These are phyloP conservation scores for Starmerella scarabaei DNA, from an alignment of 805 yeast genomes.

Conservation along the genomic window DNA sequence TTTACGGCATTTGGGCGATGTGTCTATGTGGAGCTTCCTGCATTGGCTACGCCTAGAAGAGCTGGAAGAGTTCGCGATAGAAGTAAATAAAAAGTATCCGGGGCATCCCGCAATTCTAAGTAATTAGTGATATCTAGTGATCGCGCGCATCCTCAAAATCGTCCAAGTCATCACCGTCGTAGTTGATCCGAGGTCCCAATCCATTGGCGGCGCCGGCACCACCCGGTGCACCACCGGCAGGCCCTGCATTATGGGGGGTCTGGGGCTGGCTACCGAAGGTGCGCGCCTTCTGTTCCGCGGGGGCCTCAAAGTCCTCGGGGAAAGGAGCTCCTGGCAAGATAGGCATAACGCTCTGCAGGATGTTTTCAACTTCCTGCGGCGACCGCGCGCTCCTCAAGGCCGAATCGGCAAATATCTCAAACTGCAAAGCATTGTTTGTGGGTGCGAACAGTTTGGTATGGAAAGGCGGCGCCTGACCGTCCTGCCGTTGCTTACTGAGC, in stretches of 20 bases:
- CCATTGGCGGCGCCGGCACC: neutral
- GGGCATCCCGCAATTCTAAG: conserved; percentile 18
- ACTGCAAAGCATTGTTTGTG: conserved; percentile 41
- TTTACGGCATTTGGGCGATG: conserved; percentile 23
- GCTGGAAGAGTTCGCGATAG: neutral
- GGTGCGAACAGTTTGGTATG: conserved; percentile 64
- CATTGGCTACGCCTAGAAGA: conserved; percentile 5
- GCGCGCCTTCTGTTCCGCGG: conserved; percentile 55
- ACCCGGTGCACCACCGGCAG: conserved; percentile 2
- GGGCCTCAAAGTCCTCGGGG: conserved; percentile 50
- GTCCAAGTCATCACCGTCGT: conserved; percentile 17
- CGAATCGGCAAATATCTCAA: conserved; percentile 44
- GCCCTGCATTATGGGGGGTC: too few relatives aligned
- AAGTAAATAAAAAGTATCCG: conserved; percentile 2
- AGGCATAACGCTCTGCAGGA: conserved; percentile 57
- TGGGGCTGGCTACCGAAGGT: too few relatives aligned
- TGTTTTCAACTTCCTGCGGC: conserved; percentile 40
- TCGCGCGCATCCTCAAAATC: conserved; percentile 19
- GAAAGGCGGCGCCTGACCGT: conserved; percentile 52
- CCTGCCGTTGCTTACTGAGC: conserved; percentile 57
- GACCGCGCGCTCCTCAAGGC: conserved; percentile 33
- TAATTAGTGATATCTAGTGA: neutral
- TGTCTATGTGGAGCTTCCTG: conserved; percentile 27
- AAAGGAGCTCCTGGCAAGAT: conserved; percentile 70
- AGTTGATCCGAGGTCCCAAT: neutral